phyloP scores from a whole-genome alignment of 2,329 filamentous ascomycete species.

The Paramyrothecium sp. region DNA sequence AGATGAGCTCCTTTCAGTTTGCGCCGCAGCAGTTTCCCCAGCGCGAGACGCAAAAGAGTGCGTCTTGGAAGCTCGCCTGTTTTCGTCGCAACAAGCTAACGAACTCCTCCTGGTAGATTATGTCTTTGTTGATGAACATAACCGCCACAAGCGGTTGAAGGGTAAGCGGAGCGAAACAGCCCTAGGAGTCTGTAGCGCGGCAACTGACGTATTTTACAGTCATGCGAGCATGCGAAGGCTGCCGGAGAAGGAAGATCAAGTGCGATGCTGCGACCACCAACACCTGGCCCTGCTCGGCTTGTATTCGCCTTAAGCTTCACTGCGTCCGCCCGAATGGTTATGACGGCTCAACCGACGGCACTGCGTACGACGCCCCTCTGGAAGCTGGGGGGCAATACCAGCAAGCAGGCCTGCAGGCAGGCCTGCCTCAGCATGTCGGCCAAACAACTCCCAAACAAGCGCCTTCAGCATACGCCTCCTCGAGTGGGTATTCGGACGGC shows the following conservation, averaged over 20 bases:
- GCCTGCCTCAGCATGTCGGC: constrained; percentile 35
- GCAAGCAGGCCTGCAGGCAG: constrained; percentile 46
- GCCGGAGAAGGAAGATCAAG: constrained; percentile 92
- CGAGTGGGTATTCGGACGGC: constrained; percentile 46
- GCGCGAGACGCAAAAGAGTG: constrained; percentile 82
- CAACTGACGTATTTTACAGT: constrained; percentile 51
- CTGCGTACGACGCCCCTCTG: constrained; percentile 28
- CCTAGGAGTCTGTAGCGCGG: background rate
- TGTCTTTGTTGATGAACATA: constrained; percentile 98
- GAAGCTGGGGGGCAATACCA: constrained; percentile 36
- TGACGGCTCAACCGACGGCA: constrained; percentile 44
- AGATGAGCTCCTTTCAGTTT: constrained; percentile 73
- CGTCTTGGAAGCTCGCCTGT: constrained; percentile 26
- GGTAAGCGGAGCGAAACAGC: constrained; percentile 51
- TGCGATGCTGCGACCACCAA: constrained; percentile 97
- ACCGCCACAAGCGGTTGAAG: constrained; percentile 94
- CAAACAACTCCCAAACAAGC: constrained; percentile 37
- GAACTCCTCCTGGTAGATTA: constrained; percentile 63
- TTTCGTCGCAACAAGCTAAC: constrained; percentile 1
- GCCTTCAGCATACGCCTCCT: constrained; percentile 47
- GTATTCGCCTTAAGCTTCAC: constrained; percentile 85
- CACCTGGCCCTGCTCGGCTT: constrained; percentile 95
- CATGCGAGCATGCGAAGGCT: constrained; percentile 96
- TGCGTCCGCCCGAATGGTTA: constrained; percentile 86
- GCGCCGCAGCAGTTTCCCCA: constrained; percentile 55